Evolutionary conservation across 176 grass and related monocot genomes (phyloP).

Genomic region (Eleusine coracana): DNA sequence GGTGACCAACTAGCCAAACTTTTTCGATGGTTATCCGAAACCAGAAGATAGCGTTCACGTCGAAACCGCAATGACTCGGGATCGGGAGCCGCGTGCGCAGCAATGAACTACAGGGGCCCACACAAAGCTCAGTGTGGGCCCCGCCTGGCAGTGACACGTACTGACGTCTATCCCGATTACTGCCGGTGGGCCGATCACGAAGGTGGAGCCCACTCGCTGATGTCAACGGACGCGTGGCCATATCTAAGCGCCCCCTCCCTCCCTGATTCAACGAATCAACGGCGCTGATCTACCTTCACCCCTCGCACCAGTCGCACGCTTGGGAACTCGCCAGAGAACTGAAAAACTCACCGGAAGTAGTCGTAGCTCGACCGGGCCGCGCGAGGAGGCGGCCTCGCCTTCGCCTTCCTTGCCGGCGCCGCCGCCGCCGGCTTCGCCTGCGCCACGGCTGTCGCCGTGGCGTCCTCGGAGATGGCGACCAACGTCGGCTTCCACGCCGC

Average conservation of each 20-base stretch:
- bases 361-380: slow-evolving; percentile 43
- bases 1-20: too few relatives aligned
- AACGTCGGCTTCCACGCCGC: slow-evolving; percentile 74
- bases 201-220: not conserved
- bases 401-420: slow-evolving; percentile 8
- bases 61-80: not conserved
- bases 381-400: slow-evolving; percentile 21
- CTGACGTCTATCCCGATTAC: not conserved
- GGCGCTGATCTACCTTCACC: not conserved
- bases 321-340: not conserved
- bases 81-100: not conserved
- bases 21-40: not conserved
- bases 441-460: slow-evolving; percentile 30
- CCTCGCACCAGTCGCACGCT: not conserved
- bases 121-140: too few relatives aligned
- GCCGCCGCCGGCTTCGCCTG: slow-evolving; percentile 21
- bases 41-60: not conserved
- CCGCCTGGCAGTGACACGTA: not conserved
- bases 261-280: not conserved
- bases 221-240: slow-evolving; percentile 12
- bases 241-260: not conserved
- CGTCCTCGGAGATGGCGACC: slow-evolving; percentile 69
- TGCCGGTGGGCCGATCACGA: too few relatives aligned
- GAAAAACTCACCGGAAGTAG: slow-evolving; percentile 60
- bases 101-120: not conserved